Evolutionary conservation across 2,329 filamentous ascomycete species (phyloP).

Genomic region (Fulvia fulva): DNA sequence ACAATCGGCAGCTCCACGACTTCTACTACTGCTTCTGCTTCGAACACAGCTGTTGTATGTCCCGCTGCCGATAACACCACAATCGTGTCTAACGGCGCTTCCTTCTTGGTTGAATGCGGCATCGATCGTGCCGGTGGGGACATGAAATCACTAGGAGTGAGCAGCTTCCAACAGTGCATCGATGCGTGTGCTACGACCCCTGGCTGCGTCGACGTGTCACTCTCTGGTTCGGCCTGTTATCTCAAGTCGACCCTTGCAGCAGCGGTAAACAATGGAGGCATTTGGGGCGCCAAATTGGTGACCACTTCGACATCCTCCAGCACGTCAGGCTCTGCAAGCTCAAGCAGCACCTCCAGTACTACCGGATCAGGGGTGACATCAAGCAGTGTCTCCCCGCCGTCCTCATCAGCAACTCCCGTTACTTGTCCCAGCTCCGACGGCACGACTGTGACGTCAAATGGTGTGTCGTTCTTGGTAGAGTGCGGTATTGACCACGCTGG

Average conservation of each 20-base stretch:
- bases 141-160: constrained; percentile 22
- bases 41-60: constrained; percentile 14
- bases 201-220: constrained; percentile 33
- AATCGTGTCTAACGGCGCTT: constrained; percentile 17
- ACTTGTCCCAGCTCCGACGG: constrained; percentile 23
- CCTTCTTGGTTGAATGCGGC: constrained; percentile 27
- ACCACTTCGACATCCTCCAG: background rate
- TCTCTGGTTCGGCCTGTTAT: constrained; percentile 32
- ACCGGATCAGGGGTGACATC: constrained; percentile 4
- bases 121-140: constrained; percentile 32
- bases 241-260: constrained; percentile 29
- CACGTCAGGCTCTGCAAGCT: background rate
- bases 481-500: constrained; percentile 30
- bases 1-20: constrained; percentile 5
- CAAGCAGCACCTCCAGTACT: background rate
- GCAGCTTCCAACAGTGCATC: constrained; percentile 28
- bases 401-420: constrained; percentile 1
- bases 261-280: constrained; percentile 14
- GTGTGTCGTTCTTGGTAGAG: background rate
- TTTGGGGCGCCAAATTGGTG: constrained; percentile 30
- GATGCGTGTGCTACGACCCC: constrained; percentile 27
- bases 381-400: constrained; percentile 11
- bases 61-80: constrained; percentile 21
- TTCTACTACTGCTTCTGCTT: constrained; percentile 7
- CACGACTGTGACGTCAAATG: constrained; percentile 18